Evolutionary conservation across 345 rosid species (phyloP).

Genomic region (Eucalyptus marginata): DNA sequence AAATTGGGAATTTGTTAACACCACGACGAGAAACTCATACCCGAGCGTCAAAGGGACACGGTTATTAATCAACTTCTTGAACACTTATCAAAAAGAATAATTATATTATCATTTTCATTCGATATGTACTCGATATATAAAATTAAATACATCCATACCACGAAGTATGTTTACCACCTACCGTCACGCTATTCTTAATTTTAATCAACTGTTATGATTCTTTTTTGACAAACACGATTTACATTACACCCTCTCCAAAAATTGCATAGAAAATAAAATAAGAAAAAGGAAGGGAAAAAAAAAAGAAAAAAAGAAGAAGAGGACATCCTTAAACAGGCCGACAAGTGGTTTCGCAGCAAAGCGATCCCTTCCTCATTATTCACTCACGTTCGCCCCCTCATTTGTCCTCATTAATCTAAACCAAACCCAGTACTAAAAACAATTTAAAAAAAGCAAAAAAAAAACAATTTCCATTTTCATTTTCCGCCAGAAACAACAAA

Average conservation of each 20-base stretch:
- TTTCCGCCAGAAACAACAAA: background rate
- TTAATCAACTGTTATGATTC: background rate
- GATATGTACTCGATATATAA: accelerated
- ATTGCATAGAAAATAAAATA: background rate
- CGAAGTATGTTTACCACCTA: background rate
- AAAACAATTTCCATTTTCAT: background rate
- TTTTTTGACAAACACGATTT: background rate
- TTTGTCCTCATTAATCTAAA: background rate
- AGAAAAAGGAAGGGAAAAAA: accelerated
- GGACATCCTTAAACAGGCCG: background rate
- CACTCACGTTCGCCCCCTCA: background rate
- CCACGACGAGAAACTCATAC: background rate
- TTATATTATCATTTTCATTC: background rate
- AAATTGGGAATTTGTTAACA: background rate
- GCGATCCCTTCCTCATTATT: background rate
- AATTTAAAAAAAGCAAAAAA: background rate
- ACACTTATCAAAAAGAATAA: background rate
- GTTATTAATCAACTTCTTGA: background rate
- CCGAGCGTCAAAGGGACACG: accelerated
- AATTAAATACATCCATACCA: accelerated
- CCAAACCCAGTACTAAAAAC: background rate
- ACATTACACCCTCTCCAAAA: background rate
- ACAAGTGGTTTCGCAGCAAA: background rate
- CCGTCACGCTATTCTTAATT: accelerated
- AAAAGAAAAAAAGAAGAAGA: background rate